These are phyloP conservation scores for Mycena latifolia DNA, from an alignment of 768 basidiomycete genomes.

Conservation along the genomic window DNA sequence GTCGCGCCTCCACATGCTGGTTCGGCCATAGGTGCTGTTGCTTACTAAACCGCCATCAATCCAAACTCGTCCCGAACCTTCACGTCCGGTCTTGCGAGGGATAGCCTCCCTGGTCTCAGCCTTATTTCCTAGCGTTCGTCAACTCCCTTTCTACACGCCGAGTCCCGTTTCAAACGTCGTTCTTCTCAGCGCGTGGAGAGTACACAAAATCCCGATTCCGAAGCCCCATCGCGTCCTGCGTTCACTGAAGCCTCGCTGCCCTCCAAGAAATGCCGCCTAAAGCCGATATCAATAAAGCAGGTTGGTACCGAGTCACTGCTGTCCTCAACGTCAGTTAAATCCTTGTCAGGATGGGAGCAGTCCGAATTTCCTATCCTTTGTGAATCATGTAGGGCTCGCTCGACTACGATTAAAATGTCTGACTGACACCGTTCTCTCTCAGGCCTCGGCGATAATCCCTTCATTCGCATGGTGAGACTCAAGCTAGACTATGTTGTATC, in stretches of 20 bases:
- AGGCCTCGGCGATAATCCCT: constrained; percentile 93
- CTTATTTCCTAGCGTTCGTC: too few species aligned
- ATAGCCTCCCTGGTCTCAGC: too few species aligned
- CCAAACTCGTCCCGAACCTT: neutral
- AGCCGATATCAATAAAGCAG: constrained; percentile 95
- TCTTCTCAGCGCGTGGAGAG: too few species aligned
- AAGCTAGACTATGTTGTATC: neutral
- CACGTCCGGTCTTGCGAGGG: too few species aligned
- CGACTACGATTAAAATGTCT: neutral
- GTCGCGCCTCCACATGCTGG: constrained; percentile 11
- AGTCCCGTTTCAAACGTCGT: too few species aligned
- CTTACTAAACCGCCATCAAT: neutral
- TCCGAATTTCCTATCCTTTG: constrained; percentile 95
- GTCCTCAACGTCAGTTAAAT: neutral
- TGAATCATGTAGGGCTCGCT: constrained; percentile 80
- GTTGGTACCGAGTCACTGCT: constrained; percentile 56
- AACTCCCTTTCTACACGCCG: too few species aligned
- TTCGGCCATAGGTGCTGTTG: constrained; percentile 18
- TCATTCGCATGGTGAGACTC: constrained; percentile 88
- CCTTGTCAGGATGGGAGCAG: constrained; percentile 67
- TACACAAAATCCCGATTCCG: too few species aligned
- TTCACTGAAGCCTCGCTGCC: neutral
- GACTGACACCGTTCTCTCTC: constrained; percentile 16
- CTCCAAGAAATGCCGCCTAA: constrained; percentile 73
- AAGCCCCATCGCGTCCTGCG: neutral